phyloP scores from a whole-genome alignment of 345 rosid species.

The Citrus trifoliata region DNA sequence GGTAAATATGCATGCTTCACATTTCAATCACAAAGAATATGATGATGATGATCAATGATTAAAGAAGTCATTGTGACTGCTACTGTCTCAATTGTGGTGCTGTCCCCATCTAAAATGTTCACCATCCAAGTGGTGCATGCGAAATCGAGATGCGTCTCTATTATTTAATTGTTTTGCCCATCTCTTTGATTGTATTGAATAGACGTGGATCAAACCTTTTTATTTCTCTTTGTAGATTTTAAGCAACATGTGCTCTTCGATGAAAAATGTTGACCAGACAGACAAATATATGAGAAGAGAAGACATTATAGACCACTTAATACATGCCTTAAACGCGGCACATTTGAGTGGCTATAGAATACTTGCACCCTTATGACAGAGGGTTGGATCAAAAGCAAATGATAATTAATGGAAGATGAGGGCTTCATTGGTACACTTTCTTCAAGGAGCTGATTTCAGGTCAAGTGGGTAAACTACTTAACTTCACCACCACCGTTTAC shows the following conservation, averaged over 20 bases:
- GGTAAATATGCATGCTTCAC: neutral
- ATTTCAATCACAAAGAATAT: neutral
- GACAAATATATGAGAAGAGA: too few species aligned
- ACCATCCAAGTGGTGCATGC: constrained; percentile 5
- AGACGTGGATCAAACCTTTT: neutral
- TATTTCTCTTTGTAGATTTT: too few species aligned
- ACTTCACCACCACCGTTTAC: too few species aligned
- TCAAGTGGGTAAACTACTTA: too few species aligned
- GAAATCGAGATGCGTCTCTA: neutral
- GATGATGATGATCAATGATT: neutral
- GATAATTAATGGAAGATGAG: too few species aligned
- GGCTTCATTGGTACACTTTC: too few species aligned
- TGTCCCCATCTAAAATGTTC: neutral
- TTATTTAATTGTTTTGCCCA: too few species aligned
- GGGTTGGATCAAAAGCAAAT: too few species aligned
- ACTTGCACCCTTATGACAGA: too few species aligned
- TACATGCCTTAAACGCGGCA: neutral
- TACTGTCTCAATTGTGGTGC: neutral
- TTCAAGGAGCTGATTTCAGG: too few species aligned
- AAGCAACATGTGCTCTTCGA: neutral
- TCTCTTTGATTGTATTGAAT: neutral
- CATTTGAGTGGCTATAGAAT: neutral
- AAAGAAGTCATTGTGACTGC: neutral
- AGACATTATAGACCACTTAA: too few species aligned
- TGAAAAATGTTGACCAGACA: neutral